A percentile compares a stretch with the other conserved stretches of the same genome.
These are phyloP conservation scores for Volvox carteri DNA, from an alignment of 163 green algal genomes.

Conservation along the genomic window DNA sequence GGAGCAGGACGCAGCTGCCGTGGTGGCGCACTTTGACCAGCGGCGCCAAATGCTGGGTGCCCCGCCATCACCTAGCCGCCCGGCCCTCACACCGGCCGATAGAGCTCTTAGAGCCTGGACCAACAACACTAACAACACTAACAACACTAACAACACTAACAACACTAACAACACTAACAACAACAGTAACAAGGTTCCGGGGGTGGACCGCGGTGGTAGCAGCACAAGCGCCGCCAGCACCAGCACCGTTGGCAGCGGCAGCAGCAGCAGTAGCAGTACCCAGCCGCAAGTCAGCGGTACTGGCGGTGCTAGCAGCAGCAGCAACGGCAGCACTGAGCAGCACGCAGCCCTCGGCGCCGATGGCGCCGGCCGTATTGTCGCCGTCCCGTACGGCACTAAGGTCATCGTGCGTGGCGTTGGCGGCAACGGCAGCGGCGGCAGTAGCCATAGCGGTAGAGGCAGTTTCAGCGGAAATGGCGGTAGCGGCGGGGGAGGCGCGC, in stretches of 20 bases:
- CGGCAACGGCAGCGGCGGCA: neutral
- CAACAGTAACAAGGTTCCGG: neutral
- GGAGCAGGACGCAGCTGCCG: neutral
- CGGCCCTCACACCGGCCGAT: neutral
- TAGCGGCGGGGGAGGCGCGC: neutral
- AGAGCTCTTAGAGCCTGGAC: conserved; percentile 37
- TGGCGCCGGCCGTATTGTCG: neutral
- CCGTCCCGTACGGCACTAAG: no score
- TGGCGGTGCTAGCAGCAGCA: neutral
- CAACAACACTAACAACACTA: neutral
- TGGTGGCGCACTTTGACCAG: conserved; percentile 23
- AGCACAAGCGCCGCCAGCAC: neutral
- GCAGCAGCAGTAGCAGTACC: neutral
- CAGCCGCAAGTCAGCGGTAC: neutral
- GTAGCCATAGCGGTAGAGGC: neutral
- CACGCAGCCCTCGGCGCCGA: neutral
- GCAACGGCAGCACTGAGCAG: neutral
- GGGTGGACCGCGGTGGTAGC: neutral
- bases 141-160: conserved; percentile 13
- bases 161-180: neutral
- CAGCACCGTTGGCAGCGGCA: neutral
- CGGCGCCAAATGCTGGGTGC: conserved; percentile 30
- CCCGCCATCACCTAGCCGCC: neutral
- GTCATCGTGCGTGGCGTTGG: neutral
- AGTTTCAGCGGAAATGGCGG: neutral